These are phyloP conservation scores for Xenoacremonium recifei DNA, from an alignment of 2,329 filamentous ascomycete species.

Conservation along the genomic window DNA sequence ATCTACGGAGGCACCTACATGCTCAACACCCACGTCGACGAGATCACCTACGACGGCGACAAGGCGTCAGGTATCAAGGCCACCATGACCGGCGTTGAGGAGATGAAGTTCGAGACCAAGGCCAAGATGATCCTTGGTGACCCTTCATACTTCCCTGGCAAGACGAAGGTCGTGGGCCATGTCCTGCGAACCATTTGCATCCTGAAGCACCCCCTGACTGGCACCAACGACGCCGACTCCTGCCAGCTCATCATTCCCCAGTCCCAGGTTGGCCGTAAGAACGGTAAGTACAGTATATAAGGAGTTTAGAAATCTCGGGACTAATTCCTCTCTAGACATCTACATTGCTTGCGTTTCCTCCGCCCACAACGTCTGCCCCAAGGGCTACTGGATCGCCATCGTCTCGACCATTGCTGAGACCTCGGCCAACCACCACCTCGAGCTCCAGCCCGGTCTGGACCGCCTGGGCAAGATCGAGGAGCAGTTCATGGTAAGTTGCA, in stretches of 20 bases:
- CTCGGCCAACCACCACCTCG: slow-evolving; percentile 88
- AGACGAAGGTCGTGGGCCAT: slow-evolving; percentile 84
- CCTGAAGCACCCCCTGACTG: slow-evolving; percentile 88
- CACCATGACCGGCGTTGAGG: slow-evolving; percentile 87
- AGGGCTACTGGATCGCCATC: slow-evolving; percentile 98
- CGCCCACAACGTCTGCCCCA: slow-evolving; percentile 96
- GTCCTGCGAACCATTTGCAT: slow-evolving; percentile 97
- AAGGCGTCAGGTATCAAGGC: slow-evolving; percentile 97
- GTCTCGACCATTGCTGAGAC: slow-evolving; percentile 96
- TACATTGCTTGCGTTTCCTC: slow-evolving; percentile 96
- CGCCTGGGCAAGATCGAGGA: slow-evolving; percentile 92
- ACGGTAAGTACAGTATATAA: slow-evolving; percentile 62
- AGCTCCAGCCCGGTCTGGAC: slow-evolving; percentile 89
- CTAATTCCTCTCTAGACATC: slow-evolving; percentile 72
- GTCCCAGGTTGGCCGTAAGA: slow-evolving; percentile 93
- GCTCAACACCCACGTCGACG: slow-evolving; percentile 93
- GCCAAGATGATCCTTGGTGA: slow-evolving; percentile 94
- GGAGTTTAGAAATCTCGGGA: too few relatives aligned
- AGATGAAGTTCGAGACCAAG: slow-evolving; percentile 96
- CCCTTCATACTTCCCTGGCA: slow-evolving; percentile 92
- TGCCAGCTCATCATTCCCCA: slow-evolving; percentile 96
- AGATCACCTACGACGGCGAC: slow-evolving; percentile 78
- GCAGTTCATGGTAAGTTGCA: slow-evolving; percentile 78
- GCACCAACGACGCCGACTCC: slow-evolving; percentile 86
- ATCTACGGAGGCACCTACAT: slow-evolving; percentile 99